Evolutionary conservation across 148 eudicot species (phyloP).

Genomic region (Spergularia marina): DNA sequence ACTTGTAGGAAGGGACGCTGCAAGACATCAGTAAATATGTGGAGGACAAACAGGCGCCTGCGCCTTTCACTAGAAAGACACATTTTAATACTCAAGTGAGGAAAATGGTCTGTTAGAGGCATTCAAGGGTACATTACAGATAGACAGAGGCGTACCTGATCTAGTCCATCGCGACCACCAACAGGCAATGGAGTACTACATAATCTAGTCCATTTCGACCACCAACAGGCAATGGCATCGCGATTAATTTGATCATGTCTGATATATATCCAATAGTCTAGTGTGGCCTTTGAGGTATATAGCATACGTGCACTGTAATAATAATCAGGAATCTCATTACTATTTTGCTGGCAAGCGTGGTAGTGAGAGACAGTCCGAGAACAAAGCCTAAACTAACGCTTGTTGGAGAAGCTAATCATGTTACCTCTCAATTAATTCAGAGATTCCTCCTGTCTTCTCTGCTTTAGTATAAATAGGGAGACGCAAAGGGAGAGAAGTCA

Average conservation of each 20-base stretch:
- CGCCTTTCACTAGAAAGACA: no score
- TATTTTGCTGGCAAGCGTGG: conserved; percentile 26
- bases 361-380: conserved; percentile 23
- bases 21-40: no score
- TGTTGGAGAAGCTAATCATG: conserved; percentile 7
- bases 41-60: no score
- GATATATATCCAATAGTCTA: neutral
- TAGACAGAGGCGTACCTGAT: neutral
- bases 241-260: neutral
- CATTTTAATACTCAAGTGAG: no score
- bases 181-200: neutral
- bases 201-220: neutral
- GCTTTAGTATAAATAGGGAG: conserved; percentile 19
- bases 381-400: conserved; percentile 12
- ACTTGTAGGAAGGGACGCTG: no score
- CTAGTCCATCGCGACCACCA: neutral
- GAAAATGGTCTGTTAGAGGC: no score
- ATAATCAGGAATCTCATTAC: neutral
- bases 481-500: neutral
- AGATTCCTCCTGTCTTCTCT: conserved; percentile 31
- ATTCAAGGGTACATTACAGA: neutral
- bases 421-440: conserved; percentile 5
- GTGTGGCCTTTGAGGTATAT: neutral
- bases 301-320: conserved; percentile 2
- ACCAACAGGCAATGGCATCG: neutral